These are phyloP conservation scores for Paramecium octaurelia DNA, from an alignment of 73 alveolate species.

Conservation along the genomic window DNA sequence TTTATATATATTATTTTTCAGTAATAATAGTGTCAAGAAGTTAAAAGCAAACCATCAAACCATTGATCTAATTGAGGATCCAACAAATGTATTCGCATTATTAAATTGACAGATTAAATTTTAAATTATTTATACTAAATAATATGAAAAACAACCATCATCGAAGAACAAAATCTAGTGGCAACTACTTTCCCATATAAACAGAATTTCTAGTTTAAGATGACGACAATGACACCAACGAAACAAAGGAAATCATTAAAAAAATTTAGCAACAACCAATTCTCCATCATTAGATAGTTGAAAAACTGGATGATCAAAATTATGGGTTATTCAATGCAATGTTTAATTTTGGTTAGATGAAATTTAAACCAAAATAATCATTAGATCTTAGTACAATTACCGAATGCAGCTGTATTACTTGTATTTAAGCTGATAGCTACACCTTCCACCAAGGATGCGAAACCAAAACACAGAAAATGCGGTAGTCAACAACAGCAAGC, in stretches of 20 bases:
- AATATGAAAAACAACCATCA: background rate
- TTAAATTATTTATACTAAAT: background rate
- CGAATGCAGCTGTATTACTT: background rate
- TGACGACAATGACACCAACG: background rate
- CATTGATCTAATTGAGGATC: background rate
- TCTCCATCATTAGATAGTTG: background rate
- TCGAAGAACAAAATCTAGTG: slow-evolving; percentile 4
- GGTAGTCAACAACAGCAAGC: background rate
- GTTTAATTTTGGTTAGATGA: slow-evolving; percentile 17
- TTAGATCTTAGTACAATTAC: background rate
- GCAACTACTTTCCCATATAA: slow-evolving; percentile 6
- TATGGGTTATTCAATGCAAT: background rate
- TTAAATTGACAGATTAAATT: background rate
- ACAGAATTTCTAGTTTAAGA: slow-evolving; percentile 9
- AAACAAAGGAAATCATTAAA: background rate
- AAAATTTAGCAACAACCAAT: background rate
- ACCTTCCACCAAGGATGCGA: slow-evolving; percentile 1
- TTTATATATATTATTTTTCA: background rate
- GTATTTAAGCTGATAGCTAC: background rate
- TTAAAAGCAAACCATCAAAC: background rate
- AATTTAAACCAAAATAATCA: background rate
- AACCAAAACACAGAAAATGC: background rate
- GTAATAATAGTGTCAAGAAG: background rate
- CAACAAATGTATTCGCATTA: background rate
- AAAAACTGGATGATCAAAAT: background rate